Percentiles rank a stretch among this genome's conserved stretches.
phyloP scores from a whole-genome alignment of 2,329 filamentous ascomycete species.

The Decorospora gaudefroyi region DNA sequence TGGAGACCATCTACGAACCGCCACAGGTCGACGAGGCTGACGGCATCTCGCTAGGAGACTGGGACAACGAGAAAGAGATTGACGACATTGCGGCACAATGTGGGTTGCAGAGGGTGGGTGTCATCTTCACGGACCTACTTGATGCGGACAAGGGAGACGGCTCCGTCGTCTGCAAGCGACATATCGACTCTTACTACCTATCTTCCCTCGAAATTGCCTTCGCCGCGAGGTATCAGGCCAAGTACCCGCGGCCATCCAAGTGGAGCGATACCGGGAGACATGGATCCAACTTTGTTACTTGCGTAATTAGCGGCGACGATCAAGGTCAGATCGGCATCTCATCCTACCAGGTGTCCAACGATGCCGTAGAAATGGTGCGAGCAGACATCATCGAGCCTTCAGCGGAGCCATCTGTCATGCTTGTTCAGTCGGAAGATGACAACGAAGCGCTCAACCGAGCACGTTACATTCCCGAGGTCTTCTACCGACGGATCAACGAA shows the following conservation, averaged over 20 bases:
- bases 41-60: constrained; percentile 81
- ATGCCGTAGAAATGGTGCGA: constrained; percentile 94
- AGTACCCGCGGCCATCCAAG: constrained; percentile 86
- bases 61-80: constrained; percentile 81
- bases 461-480: constrained; percentile 95
- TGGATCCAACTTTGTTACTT: constrained; percentile 96
- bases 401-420: constrained; percentile 89
- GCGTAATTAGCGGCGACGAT: constrained; percentile 91
- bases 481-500: constrained; percentile 93
- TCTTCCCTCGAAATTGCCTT: constrained; percentile 92
- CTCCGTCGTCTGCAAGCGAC: constrained; percentile 89
- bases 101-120: constrained; percentile 83
- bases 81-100: constrained; percentile 80
- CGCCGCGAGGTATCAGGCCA: constrained; percentile 82
- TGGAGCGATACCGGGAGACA: constrained; percentile 96
- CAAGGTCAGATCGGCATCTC: constrained; percentile 85
- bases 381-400: constrained; percentile 95
- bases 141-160: constrained; percentile 82
- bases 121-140: constrained; percentile 92
- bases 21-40: constrained; percentile 89
- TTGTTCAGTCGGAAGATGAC: constrained; percentile 90
- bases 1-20: constrained; percentile 96
- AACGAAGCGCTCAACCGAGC: constrained; percentile 71
- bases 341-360: constrained; percentile 92
- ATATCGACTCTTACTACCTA: constrained; percentile 92